phyloP scores from a whole-genome alignment of 2,329 filamentous ascomycete species.

The Nakataea oryzae region DNA sequence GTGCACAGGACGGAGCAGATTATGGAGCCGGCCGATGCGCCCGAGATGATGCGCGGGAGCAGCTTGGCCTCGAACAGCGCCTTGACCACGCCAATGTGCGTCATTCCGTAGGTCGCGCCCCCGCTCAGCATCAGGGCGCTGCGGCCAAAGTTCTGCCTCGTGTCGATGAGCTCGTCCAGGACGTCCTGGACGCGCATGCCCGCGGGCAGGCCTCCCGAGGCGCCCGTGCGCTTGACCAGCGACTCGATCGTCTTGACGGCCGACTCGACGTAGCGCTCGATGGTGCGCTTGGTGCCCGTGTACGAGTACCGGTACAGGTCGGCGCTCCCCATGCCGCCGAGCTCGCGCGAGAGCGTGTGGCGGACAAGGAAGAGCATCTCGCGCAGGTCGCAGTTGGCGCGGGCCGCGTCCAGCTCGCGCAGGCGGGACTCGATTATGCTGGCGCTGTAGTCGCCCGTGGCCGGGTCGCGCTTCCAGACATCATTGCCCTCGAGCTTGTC shows the following conservation, averaged over 20 bases:
- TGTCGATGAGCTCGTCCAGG: constrained; percentile 59
- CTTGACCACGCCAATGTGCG: constrained; percentile 81
- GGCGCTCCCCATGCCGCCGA: constrained; percentile 79
- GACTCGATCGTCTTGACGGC: constrained; percentile 64
- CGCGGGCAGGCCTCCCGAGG: constrained; percentile 34
- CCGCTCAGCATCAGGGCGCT: constrained; percentile 76
- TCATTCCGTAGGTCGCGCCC: constrained; percentile 85
- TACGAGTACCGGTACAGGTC: constrained; percentile 76
- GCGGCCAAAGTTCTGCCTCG: constrained; percentile 74
- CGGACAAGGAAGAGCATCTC: constrained; percentile 74
- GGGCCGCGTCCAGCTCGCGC: constrained; percentile 63
- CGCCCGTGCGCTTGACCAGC: constrained; percentile 46
- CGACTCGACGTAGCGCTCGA: constrained; percentile 79
- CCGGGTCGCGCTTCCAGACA: constrained; percentile 62
- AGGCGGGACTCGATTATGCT: constrained; percentile 60
- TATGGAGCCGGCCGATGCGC: constrained; percentile 79
- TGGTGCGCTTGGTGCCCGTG: constrained; percentile 75
- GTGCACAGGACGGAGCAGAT: constrained; percentile 73
- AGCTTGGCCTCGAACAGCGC: constrained; percentile 64
- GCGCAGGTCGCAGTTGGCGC: constrained; percentile 58
- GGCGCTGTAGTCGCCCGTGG: constrained; percentile 49
- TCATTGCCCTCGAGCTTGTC: constrained; percentile 74
- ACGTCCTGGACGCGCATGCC: constrained; percentile 47
- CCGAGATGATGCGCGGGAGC: constrained; percentile 77
- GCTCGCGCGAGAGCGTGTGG: constrained; percentile 67